A percentile compares a stretch with the other conserved stretches of the same genome.
phyloP scores from a whole-genome alignment of 257 asterid genomes.

The Marsdenia floribunda region DNA sequence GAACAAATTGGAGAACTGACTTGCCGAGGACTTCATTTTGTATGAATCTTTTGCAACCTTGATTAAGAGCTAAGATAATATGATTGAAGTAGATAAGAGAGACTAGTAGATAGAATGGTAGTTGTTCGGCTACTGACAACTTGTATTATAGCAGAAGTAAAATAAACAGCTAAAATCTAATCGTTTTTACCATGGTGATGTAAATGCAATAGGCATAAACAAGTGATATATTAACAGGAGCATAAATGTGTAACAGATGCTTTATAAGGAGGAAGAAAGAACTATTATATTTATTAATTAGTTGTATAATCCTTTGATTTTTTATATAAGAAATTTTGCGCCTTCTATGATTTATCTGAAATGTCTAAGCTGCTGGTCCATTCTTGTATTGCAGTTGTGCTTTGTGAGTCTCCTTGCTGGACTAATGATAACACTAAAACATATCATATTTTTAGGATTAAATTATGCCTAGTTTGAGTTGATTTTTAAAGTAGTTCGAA shows the following conservation, averaged over 20 bases:
- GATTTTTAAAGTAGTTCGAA: too few relatives aligned
- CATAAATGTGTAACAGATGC: background rate
- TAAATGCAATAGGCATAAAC: background rate
- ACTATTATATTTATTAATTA: background rate
- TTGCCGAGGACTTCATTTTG: background rate
- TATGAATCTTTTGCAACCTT: too few relatives aligned
- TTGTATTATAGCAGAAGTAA: background rate
- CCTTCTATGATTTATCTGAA: background rate
- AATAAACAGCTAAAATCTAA: background rate
- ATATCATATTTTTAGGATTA: too few relatives aligned
- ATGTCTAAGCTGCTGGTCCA: background rate
- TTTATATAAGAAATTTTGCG: background rate
- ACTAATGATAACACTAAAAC: too few relatives aligned
- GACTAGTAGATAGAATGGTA: too few relatives aligned
- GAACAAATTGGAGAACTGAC: background rate
- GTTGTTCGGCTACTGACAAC: background rate
- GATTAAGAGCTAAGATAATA: background rate
- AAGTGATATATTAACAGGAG: background rate
- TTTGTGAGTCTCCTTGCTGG: conserved; percentile 86
- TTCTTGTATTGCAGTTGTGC: conserved; percentile 50
- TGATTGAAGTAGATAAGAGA: too few relatives aligned
- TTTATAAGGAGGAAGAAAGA: background rate
- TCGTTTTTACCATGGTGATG: background rate
- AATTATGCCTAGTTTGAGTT: too few relatives aligned
- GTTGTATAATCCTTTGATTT: background rate